These are phyloP conservation scores for Oidiodendron maius DNA, from an alignment of 495 filamentous ascomycete species.

Conservation along the genomic window DNA sequence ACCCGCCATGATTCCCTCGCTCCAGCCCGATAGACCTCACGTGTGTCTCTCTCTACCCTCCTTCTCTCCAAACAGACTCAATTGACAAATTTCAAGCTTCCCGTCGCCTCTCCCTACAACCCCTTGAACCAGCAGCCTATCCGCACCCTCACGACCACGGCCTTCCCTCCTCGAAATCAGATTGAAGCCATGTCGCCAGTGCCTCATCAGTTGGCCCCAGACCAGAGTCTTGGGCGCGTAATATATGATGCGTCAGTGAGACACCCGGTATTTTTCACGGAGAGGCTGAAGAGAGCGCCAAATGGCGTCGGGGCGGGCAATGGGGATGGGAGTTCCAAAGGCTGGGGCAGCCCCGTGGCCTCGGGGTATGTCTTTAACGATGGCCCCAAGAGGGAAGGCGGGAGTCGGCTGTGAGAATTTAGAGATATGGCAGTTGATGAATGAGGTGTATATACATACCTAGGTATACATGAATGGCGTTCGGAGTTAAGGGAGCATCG, in stretches of 20 bases:
- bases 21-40: constrained; percentile 10
- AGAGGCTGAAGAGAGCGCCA: constrained; percentile 39
- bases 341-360: constrained; percentile 37
- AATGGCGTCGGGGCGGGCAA: constrained; percentile 18
- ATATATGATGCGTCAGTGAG: constrained; percentile 33
- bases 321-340: too few relatives aligned
- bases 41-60: constrained; percentile 3
- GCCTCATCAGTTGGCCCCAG: not conserved
- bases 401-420: constrained; percentile 28
- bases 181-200: constrained; percentile 20
- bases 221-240: not conserved
- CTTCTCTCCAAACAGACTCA: not conserved
- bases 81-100: too few relatives aligned
- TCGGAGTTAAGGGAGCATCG: too few relatives aligned
- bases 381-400: constrained; percentile 20
- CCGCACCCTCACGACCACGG: not conserved
- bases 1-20: constrained; percentile 14
- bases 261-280: constrained; percentile 57
- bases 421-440: too few relatives aligned
- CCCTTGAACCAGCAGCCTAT: constrained; percentile 15
- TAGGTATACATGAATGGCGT: too few relatives aligned
- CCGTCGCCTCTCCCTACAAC: constrained; percentile 1
- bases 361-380: constrained; percentile 49
- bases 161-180: constrained; percentile 13
- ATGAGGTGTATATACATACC: not conserved